These are phyloP conservation scores for Pelargonium nanum DNA, from an alignment of 345 rosid genomes.

Conservation along the genomic window DNA sequence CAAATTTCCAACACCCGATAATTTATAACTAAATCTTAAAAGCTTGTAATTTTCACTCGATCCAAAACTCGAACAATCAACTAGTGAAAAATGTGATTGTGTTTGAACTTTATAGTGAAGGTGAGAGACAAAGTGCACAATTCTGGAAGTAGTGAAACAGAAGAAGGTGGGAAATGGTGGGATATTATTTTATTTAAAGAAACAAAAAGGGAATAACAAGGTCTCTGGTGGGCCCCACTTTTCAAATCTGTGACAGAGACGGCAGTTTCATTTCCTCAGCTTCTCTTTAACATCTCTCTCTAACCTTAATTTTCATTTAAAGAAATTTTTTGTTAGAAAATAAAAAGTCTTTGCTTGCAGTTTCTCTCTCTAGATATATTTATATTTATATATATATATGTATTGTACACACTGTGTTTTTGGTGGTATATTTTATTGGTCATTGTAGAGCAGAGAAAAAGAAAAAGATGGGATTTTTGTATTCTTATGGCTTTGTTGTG, in stretches of 20 bases:
- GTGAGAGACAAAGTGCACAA: neutral
- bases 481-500: conserved; percentile 30
- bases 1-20: too few relatives aligned
- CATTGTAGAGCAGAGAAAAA: neutral
- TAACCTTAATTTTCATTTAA: conserved; percentile 8
- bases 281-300: conserved; percentile 1
- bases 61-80: too few relatives aligned
- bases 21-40: too few relatives aligned
- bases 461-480: conserved; percentile 28
- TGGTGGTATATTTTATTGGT: conserved; percentile 1
- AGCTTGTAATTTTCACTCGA: too few relatives aligned
- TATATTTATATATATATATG: neutral
- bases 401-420: neutral
- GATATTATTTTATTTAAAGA: too few relatives aligned
- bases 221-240: conserved; percentile 54
- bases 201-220: conserved; percentile 19
- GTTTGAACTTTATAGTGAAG: neutral
- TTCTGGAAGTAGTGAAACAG: neutral
- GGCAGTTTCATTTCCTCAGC: conserved; percentile 45
- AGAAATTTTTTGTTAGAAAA: neutral
- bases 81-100: neutral
- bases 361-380: conserved; percentile 7
- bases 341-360: neutral
- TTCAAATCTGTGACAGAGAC: conserved; percentile 58
- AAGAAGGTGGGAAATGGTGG: neutral